A percentile compares a stretch with the other conserved stretches of the same genome.
Conservation (phyloP, 2,329 filamentous ascomycete genomes). For the Penicillium sp. region DNA sequence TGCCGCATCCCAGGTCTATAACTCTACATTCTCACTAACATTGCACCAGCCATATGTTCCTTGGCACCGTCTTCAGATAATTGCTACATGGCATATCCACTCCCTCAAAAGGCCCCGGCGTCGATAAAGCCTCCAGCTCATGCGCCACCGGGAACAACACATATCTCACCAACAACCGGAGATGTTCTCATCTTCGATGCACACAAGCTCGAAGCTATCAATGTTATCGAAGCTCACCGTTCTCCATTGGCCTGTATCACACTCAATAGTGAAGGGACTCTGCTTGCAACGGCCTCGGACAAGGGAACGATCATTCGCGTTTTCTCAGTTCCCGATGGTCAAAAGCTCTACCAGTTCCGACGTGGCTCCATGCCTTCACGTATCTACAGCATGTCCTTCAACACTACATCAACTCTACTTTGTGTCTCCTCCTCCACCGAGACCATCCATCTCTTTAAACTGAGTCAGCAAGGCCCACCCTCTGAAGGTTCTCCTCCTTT, state of each 20-base stretch:
- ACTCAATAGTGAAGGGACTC: constrained; percentile 84
- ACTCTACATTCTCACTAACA: background rate
- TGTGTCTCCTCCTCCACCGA: constrained; percentile 96
- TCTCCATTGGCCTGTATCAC: constrained; percentile 86
- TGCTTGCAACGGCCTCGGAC: constrained; percentile 91
- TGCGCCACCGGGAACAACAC: constrained; percentile 69
- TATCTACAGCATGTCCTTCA: constrained; percentile 99
- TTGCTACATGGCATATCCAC: constrained; percentile 90
- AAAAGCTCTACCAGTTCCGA: constrained; percentile 94
- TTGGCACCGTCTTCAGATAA: constrained; percentile 92
- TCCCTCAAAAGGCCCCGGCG: constrained; percentile 62
- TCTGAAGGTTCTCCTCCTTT: constrained; percentile 27
- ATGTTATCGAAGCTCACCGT: constrained; percentile 91
- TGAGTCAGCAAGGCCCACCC: constrained; percentile 47
- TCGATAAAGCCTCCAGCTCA: constrained; percentile 65
- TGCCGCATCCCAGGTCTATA: background rate
- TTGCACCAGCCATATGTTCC: constrained; percentile 68
- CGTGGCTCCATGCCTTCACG: constrained; percentile 91
- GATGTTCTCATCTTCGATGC: constrained; percentile 93
- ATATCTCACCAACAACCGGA: constrained; percentile 78
- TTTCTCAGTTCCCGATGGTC: constrained; percentile 83
- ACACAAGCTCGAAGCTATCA: constrained; percentile 81
- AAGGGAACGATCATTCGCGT: constrained; percentile 97
- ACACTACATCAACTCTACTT: constrained; percentile 83
- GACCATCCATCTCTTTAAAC: constrained; percentile 92